Percentiles rank a stretch among this genome's conserved stretches.
Evolutionary conservation across 805 yeast genomes (phyloP).

Genomic region (Barnettozyma vustinii): DNA sequence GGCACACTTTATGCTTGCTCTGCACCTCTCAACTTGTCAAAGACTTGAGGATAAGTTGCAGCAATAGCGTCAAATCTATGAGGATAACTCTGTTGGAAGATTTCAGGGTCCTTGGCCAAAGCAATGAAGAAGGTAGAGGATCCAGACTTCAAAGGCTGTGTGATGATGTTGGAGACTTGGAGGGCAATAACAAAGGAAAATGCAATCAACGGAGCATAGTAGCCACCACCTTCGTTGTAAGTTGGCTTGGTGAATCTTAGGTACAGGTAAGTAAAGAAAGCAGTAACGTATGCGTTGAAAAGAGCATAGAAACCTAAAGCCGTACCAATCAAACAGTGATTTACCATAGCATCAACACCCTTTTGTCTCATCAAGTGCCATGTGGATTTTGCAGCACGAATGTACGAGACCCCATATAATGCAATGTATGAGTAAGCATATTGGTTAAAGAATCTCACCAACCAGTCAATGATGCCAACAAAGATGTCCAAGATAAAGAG

Average conservation of each 20-base stretch:
- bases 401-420: slow-evolving; percentile 74
- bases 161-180: slow-evolving; percentile 69
- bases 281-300: slow-evolving; percentile 63
- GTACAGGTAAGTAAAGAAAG: slow-evolving; percentile 59
- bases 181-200: slow-evolving; percentile 67
- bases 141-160: slow-evolving; percentile 75
- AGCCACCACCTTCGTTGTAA: slow-evolving; percentile 54
- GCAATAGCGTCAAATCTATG: slow-evolving; percentile 59
- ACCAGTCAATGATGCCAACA: slow-evolving; percentile 67
- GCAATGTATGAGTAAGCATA: slow-evolving; percentile 88
- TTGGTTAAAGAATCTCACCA: slow-evolving; percentile 80
- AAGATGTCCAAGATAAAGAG: slow-evolving; percentile 52
- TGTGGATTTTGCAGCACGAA: slow-evolving; percentile 75
- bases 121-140: slow-evolving; percentile 81
- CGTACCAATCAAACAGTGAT: slow-evolving; percentile 76
- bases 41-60: slow-evolving; percentile 62
- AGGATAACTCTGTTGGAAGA: slow-evolving; percentile 69
- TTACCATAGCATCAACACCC: slow-evolving; percentile 80
- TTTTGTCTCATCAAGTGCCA: slow-evolving; percentile 71
- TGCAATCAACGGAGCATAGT: slow-evolving; percentile 69
- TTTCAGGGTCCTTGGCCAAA: slow-evolving; percentile 78
- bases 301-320: slow-evolving; percentile 73
- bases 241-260: slow-evolving; percentile 62
- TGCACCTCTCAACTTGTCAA: slow-evolving; percentile 39
- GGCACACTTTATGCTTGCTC: neutral